Evolutionary conservation across 2,329 filamentous ascomycete genomes (phyloP).

Genomic region (Penicillium sp.): DNA sequence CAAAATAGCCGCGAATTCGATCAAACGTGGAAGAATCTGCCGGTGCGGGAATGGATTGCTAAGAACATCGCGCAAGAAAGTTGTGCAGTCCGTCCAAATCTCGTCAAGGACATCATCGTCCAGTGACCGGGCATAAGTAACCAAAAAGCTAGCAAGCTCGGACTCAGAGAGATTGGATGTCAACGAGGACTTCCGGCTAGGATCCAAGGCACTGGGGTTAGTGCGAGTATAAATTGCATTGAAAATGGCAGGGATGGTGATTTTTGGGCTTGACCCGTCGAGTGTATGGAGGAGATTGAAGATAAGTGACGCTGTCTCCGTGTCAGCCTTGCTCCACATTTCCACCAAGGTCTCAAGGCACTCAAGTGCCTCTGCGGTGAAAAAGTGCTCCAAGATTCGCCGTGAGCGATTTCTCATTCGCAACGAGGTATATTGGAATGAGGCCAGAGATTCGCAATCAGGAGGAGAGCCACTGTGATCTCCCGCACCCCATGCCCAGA

Average conservation of each 20-base stretch:
- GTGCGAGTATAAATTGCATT: conserved; percentile 95
- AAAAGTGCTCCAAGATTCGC: conserved; percentile 85
- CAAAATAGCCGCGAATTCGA: conserved; percentile 85
- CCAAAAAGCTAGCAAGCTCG: conserved; percentile 82
- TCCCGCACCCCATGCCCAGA: conserved; percentile 87
- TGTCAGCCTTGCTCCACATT: conserved; percentile 65
- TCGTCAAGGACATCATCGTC: conserved; percentile 98
- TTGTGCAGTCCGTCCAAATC: conserved; percentile 92
- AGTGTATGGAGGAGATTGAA: conserved; percentile 87
- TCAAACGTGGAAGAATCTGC: conserved; percentile 77
- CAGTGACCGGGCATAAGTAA: conserved; percentile 83
- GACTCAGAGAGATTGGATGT: conserved; percentile 80
- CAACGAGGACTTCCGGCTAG: conserved; percentile 78
- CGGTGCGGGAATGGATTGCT: conserved; percentile 93
- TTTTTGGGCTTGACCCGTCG: conserved; percentile 84
- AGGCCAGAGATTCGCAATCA: conserved; percentile 69
- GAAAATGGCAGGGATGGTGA: conserved; percentile 90
- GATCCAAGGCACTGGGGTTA: conserved; percentile 76
- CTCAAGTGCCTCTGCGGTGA: conserved; percentile 86
- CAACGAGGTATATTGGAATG: conserved; percentile 85
- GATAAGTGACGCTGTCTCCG: conserved; percentile 60
- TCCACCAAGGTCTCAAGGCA: conserved; percentile 88
- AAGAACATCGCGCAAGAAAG: conserved; percentile 84
- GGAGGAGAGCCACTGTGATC: conserved; percentile 46
- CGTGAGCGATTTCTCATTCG: conserved; percentile 87